Evolutionary conservation across 2,329 filamentous ascomycete species (phyloP).

Genomic region (Aureobasidium lini): DNA sequence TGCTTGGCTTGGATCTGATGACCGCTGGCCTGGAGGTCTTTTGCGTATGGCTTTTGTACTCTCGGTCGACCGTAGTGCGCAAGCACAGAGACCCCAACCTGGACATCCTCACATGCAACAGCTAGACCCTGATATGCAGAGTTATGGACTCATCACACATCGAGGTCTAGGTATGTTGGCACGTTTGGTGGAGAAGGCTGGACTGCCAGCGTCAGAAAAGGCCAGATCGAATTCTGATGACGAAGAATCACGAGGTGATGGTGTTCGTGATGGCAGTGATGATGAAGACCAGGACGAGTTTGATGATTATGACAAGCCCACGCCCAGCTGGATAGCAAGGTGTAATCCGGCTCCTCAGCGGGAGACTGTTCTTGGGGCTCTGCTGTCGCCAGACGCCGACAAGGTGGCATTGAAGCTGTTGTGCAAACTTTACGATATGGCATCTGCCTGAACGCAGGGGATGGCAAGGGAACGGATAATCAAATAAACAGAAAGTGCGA

Average conservation of each 20-base stretch:
- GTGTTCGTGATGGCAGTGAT: constrained; percentile 20
- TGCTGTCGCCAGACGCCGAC: constrained; percentile 38
- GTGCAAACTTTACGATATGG: constrained; percentile 30
- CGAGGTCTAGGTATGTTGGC: constrained; percentile 41
- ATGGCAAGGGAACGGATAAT: background rate
- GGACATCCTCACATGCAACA: constrained; percentile 17
- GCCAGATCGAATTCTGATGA: constrained; percentile 2
- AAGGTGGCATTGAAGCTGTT: constrained; percentile 36
- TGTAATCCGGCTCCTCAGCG: constrained; percentile 39
- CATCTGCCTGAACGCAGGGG: constrained; percentile 4
- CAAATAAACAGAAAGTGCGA: background rate
- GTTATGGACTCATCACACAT: constrained; percentile 31
- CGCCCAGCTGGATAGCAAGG: constrained; percentile 21
- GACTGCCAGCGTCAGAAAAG: constrained; percentile 19
- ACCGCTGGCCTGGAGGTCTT: constrained; percentile 76
- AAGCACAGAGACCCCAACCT: constrained; percentile 17
- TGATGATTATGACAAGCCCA: constrained; percentile 16
- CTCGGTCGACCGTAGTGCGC: constrained; percentile 26
- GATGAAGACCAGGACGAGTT: constrained; percentile 21
- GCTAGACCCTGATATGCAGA: constrained; percentile 22
- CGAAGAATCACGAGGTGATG: constrained; percentile 7
- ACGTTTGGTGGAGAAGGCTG: constrained; percentile 38
- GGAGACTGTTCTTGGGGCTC: constrained; percentile 39
- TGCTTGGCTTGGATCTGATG: constrained; percentile 74
- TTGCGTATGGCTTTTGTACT: constrained; percentile 68